Evolutionary conservation across 192 early-diverging fungal genomes (phyloP).

Genomic region (Mortierella claussenii): DNA sequence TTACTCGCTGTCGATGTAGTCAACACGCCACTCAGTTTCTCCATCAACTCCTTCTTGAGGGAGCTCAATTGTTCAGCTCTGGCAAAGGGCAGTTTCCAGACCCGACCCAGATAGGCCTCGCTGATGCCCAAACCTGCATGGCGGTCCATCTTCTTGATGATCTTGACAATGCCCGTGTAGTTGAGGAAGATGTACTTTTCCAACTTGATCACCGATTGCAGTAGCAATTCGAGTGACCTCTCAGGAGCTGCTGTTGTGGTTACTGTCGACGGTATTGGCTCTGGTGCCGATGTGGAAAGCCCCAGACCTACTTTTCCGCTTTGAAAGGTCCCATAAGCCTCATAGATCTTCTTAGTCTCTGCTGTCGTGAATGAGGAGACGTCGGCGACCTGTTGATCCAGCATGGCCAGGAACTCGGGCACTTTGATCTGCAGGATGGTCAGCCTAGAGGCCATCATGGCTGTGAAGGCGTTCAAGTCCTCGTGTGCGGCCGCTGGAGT

Average conservation of each 20-base stretch:
- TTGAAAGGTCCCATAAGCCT: constrained; percentile 41
- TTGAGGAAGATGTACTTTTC: constrained; percentile 88
- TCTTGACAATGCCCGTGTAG: constrained; percentile 88
- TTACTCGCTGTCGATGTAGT: no score
- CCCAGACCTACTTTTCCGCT: constrained; percentile 33
- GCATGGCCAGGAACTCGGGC: constrained; percentile 72
- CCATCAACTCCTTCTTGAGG: constrained; percentile 79
- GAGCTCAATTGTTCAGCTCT: constrained; percentile 68
- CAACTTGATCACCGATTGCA: constrained; percentile 74
- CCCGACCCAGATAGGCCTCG: constrained; percentile 71
- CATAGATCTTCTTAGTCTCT: constrained; percentile 46
- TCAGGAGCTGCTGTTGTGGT: constrained; percentile 18
- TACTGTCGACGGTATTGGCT: constrained; percentile 1
- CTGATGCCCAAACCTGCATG: constrained; percentile 80
- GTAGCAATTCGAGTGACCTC: constrained; percentile 51
- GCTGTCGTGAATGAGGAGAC: constrained; percentile 61
- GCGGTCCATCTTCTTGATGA: constrained; percentile 88
- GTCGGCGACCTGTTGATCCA: constrained; percentile 75
- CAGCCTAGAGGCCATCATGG: constrained; percentile 66
- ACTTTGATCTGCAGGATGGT: constrained; percentile 65
- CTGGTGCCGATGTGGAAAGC: neutral
- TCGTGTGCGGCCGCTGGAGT: constrained; percentile 23
- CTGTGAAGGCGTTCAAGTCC: constrained; percentile 63
- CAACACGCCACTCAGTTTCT: constrained; percentile 60
- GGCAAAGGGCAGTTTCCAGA: constrained; percentile 71